Evolutionary conservation across 208 protist genomes (phyloP).

Genomic region (Trypanosomatidae sp.): DNA sequence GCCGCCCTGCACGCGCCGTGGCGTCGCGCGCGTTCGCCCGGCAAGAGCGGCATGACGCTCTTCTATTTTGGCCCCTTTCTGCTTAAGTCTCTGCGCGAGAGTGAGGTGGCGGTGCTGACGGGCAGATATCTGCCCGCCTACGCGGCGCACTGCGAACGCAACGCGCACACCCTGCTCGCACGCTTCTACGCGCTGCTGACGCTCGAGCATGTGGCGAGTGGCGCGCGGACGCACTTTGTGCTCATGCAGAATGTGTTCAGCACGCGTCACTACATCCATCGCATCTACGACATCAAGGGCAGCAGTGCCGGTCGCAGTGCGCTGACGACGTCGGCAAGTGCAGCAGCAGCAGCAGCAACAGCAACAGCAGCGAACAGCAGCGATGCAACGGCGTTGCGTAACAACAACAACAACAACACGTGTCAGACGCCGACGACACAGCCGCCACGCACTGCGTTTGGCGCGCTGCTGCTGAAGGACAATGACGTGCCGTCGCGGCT

Average conservation of each 20-base stretch:
- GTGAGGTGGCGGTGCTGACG: slow-evolving; percentile 61
- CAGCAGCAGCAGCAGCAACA: no score
- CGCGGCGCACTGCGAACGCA: slow-evolving; percentile 63
- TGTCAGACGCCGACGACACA: slow-evolving; percentile 28
- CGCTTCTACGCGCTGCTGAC: slow-evolving; percentile 76
- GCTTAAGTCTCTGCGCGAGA: slow-evolving; percentile 78
- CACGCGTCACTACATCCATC: slow-evolving; percentile 80
- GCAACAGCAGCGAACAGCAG: not conserved
- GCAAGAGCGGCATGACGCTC: slow-evolving; percentile 76
- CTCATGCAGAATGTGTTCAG: slow-evolving; percentile 90
- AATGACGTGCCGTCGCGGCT: slow-evolving; percentile 75
- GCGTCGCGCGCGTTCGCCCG: slow-evolving; percentile 60
- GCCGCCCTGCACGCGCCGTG: slow-evolving; percentile 25
- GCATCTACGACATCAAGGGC: slow-evolving; percentile 88
- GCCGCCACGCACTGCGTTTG: slow-evolving; percentile 58
- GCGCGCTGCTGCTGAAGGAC: slow-evolving; percentile 78
- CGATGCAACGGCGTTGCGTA: not conserved
- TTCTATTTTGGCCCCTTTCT: slow-evolving; percentile 85
- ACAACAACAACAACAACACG: no score
- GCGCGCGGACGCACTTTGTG: slow-evolving; percentile 56
- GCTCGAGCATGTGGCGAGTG: slow-evolving; percentile 38
- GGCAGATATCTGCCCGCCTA: slow-evolving; percentile 55
- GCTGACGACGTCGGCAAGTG: slow-evolving; percentile 2
- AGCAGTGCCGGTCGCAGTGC: slow-evolving; percentile 68
- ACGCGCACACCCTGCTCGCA: slow-evolving; percentile 73